Conservation (phyloP, 1,139 yeast species). For the Blastobotrys persicus region DNA sequence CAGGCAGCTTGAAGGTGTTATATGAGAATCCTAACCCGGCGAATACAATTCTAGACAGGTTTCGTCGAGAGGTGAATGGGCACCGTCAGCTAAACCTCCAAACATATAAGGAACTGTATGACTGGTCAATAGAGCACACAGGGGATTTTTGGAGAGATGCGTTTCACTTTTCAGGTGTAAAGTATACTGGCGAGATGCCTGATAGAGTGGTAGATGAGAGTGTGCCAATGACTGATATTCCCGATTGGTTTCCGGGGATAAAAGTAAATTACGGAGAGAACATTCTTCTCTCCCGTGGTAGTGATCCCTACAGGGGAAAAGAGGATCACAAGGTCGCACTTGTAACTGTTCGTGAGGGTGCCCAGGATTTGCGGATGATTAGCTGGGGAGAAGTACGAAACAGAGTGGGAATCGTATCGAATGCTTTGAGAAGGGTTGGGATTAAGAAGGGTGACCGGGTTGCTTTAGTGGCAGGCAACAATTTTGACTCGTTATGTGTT, state of each 20-base stretch:
- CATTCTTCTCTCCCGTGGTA: not conserved
- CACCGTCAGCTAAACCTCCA: not conserved
- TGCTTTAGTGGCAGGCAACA: slow-evolving; percentile 3
- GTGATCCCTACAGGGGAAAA: not conserved
- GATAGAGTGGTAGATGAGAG: slow-evolving; percentile 4
- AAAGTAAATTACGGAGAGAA: slow-evolving; percentile 3
- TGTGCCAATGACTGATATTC: not conserved
- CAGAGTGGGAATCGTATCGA: slow-evolving; percentile 2
- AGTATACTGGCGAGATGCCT: not conserved
- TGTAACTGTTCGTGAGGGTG: slow-evolving; percentile 1
- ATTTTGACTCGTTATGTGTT: not conserved
- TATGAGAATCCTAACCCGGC: not conserved
- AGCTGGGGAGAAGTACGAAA: slow-evolving; percentile 1
- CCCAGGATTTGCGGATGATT: not conserved
- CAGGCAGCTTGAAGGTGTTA: not conserved
- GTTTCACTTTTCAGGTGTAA: not conserved
- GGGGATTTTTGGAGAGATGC: slow-evolving; percentile 3
- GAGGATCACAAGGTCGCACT: slow-evolving; percentile 1
- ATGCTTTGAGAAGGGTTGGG: slow-evolving; percentile 4
- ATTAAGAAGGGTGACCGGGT: slow-evolving; percentile 7
- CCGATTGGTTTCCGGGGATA: slow-evolving; percentile 7
- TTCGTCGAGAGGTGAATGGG: not conserved
- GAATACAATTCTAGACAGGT: not conserved
- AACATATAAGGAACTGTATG: slow-evolving; percentile 4
- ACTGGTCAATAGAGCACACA: slow-evolving; percentile 3